Evolutionary conservation across 768 basidiomycete genomes (phyloP).

Genomic region (Boletales sp.): DNA sequence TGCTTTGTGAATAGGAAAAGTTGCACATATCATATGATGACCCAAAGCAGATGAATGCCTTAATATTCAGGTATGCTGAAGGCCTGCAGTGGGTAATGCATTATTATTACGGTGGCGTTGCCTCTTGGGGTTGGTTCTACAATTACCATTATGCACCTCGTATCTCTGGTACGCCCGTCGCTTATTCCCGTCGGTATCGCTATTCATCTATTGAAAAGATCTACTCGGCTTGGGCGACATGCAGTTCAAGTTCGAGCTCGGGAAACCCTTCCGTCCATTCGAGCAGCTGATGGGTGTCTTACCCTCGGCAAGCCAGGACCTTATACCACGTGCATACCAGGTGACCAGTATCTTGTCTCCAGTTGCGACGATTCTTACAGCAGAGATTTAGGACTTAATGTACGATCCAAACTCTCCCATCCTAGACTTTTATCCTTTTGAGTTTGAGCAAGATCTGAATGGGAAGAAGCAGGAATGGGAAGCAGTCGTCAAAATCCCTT

Average conservation of each 20-base stretch:
- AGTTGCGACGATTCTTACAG: not conserved
- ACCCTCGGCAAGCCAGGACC: conserved; percentile 84
- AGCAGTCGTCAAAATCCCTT: conserved; percentile 97
- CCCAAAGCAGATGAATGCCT: conserved; percentile 60
- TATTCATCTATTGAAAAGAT: conserved; percentile 37
- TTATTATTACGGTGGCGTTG: conserved; percentile 96
- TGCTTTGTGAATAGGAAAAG: conserved; percentile 60
- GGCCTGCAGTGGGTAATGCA: conserved; percentile 99
- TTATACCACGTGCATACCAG: conserved; percentile 82
- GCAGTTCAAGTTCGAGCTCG: conserved; percentile 83
- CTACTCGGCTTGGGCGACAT: conserved; percentile 64
- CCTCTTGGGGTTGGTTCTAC: conserved; percentile 99
- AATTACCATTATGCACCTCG: conserved; percentile 96
- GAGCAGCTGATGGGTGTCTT: conserved; percentile 98
- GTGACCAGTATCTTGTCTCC: conserved; percentile 36
- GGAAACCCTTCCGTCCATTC: conserved; percentile 86
- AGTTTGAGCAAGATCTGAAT: conserved; percentile 92
- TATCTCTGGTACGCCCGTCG: conserved; percentile 70
- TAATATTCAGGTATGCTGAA: conserved; percentile 83
- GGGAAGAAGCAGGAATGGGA: conserved; percentile 99
- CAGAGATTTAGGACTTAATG: conserved; percentile 75
- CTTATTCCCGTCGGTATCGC: not conserved
- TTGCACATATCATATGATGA: conserved; percentile 75
- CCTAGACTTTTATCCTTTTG: conserved; percentile 87
- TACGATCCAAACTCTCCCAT: conserved; percentile 79